Evolutionary conservation across 768 basidiomycete genomes (phyloP).

Genomic region (Tricholoma bakamatsutake): DNA sequence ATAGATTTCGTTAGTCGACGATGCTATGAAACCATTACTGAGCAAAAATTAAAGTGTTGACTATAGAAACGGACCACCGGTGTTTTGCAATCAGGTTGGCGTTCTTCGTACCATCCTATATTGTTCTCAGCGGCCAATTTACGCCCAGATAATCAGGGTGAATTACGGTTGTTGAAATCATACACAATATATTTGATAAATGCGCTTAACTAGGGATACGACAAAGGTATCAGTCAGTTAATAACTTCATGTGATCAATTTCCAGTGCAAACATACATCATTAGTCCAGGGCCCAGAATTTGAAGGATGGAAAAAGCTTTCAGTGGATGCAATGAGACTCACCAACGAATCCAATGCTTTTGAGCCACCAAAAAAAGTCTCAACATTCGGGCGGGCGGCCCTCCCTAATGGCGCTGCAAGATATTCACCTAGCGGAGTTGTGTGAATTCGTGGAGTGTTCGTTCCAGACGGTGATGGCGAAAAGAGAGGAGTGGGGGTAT

Average conservation of each 20-base stretch:
- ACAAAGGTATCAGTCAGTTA: neutral
- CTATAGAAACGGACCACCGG: slow-evolving; percentile 40
- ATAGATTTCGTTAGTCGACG: slow-evolving; percentile 75
- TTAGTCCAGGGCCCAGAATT: slow-evolving; percentile 82
- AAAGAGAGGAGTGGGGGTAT: slow-evolving; percentile 63
- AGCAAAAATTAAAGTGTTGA: neutral
- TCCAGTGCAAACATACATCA: slow-evolving; percentile 42
- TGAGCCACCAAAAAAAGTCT: slow-evolving; percentile 73
- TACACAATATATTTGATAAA: slow-evolving; percentile 83
- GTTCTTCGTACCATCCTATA: slow-evolving; percentile 74
- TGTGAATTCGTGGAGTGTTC: slow-evolving; percentile 49
- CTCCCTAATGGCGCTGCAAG: slow-evolving; percentile 54
- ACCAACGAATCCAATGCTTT: slow-evolving; percentile 84
- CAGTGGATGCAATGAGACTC: slow-evolving; percentile 78
- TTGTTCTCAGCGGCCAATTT: slow-evolving; percentile 1
- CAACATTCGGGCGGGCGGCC: slow-evolving; percentile 32
- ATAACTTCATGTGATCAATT: neutral
- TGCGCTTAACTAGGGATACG: slow-evolving; percentile 52
- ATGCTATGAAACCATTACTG: slow-evolving; percentile 31
- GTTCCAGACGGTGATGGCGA: slow-evolving; percentile 65
- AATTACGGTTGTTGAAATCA: slow-evolving; percentile 76
- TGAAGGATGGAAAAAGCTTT: slow-evolving; percentile 88
- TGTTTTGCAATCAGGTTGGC: slow-evolving; percentile 73
- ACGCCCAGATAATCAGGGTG: neutral
- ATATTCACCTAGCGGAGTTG: slow-evolving; percentile 45